These are phyloP conservation scores for Rhizopus arrhizus DNA, from an alignment of 371 early-diverging fungal species.

Conservation along the genomic window DNA sequence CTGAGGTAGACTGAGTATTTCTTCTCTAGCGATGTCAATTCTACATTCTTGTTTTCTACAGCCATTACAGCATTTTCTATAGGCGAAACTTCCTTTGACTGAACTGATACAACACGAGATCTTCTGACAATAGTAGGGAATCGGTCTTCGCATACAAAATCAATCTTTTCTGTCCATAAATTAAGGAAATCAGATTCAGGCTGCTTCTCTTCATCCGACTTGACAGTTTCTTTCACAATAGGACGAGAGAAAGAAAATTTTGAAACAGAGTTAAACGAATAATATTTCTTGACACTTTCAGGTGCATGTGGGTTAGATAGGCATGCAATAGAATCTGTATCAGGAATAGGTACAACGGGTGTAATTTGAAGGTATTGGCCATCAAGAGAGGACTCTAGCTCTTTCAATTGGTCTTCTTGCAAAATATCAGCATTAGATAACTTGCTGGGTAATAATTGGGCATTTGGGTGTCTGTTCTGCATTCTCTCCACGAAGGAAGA, in stretches of 20 bases:
- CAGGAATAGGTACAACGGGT: constrained; percentile 67
- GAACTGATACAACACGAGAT: constrained; percentile 56
- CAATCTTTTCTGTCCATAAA: constrained; percentile 77
- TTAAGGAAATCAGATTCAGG: constrained; percentile 70
- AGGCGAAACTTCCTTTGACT: constrained; percentile 66
- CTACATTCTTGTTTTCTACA: constrained; percentile 70
- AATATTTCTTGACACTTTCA: constrained; percentile 60
- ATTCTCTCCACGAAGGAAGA: constrained; percentile 75
- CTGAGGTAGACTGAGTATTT: constrained; percentile 48
- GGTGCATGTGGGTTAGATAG: constrained; percentile 46
- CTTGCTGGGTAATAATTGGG: constrained; percentile 58
- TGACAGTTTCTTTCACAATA: constrained; percentile 21
- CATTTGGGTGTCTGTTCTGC: constrained; percentile 67
- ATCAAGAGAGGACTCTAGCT: constrained; percentile 49
- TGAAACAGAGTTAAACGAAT: constrained; percentile 65
- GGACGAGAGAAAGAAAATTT: constrained; percentile 72
- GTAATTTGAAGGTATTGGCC: constrained; percentile 75
- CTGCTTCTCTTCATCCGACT: constrained; percentile 27
- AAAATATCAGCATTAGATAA: constrained; percentile 26
- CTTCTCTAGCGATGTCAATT: constrained; percentile 58
- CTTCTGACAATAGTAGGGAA: constrained; percentile 74
- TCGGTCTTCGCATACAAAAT: constrained; percentile 64
- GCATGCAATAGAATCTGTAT: constrained; percentile 29
- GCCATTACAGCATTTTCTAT: constrained; percentile 80
- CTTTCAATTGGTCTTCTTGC: constrained; percentile 56